Evolutionary conservation across 1,284 basidiomycete species (phyloP), one percentile per base, ranked within the genome.

Genomic region (Ceratobasidium theobromae): DNA sequence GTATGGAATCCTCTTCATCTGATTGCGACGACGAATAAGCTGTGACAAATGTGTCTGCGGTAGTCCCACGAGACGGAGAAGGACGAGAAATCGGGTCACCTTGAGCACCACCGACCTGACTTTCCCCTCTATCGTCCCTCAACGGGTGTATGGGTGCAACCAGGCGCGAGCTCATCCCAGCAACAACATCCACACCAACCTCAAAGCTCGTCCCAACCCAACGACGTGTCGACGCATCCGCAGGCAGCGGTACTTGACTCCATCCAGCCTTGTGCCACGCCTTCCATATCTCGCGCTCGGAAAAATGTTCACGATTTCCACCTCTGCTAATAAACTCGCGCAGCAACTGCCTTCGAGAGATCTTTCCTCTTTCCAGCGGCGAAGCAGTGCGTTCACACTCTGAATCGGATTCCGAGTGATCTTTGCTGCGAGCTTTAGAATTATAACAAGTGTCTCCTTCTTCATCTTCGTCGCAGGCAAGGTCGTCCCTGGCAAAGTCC

Each of bases 191-290:
- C n/a, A 67, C 46, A 1, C 89, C 90, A 43, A 92, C 79, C 71
- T 90, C 86, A 71, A 92, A 92, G 65, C 84, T 88, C 16, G 78
- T 79, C 28, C 89, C 88, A 25, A 89, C 80, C 90, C 89, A 91
- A 11, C 58, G 58, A 21, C 58, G 46, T 16, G 58, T 25, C 1
- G 58, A 64, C 2, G 58, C 58, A 32, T 64, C 58, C n/a, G 23
- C 48, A 27, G 58, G 58, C 35, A 64, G 41, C 11, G 58, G 58
- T 9, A 64, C 58, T 3, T 48, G 58, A 21, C 58, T 38, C 58
- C 58, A 64, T 33, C 57, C 57, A 40, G 45, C 57, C 46, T 30
- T 18, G 25, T 21, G 48, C 58, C 58, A 64, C 35, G 18, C 40
- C 27, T 41, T 64, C 30, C 58, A 32, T 52, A 64, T 64, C 49